These are phyloP conservation scores for Poa annua DNA, from an alignment of 176 grass and related monocot species.

Conservation along the genomic window DNA sequence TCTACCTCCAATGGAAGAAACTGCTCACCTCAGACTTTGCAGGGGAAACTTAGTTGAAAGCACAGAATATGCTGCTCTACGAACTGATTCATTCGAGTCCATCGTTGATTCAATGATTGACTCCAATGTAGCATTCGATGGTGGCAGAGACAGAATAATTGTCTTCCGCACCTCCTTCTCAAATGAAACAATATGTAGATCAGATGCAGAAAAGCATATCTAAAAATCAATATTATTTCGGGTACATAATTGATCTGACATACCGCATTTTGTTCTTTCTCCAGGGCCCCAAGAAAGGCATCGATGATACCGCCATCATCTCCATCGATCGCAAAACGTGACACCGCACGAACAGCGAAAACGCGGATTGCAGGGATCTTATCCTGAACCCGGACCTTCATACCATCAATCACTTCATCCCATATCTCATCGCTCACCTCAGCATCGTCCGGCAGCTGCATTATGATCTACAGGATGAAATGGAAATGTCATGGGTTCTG, in stretches of 20 bases:
- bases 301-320: slow-evolving; percentile 71
- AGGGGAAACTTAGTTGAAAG: slow-evolving; percentile 89
- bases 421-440: slow-evolving; percentile 82
- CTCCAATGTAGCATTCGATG: slow-evolving; percentile 74
- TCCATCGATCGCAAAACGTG: slow-evolving; percentile 68
- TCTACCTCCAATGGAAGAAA: slow-evolving; percentile 20
- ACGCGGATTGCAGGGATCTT: slow-evolving; percentile 75
- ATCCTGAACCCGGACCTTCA: slow-evolving; percentile 71
- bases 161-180: slow-evolving; percentile 77
- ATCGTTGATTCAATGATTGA: slow-evolving; percentile 66
- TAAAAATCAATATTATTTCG: slow-evolving; percentile 20
- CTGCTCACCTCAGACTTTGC: slow-evolving; percentile 77
- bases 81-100: slow-evolving; percentile 73
- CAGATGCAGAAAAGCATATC: slow-evolving; percentile 16
- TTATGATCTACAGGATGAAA: slow-evolving; percentile 64
- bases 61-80: slow-evolving; percentile 73
- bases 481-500: slow-evolving; percentile 20
- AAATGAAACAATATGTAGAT: slow-evolving; percentile 32
- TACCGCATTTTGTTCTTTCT: slow-evolving; percentile 79
- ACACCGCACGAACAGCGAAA: slow-evolving; percentile 69
- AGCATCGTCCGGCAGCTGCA: slow-evolving; percentile 75
- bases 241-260: slow-evolving; percentile 25
- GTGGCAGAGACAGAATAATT: slow-evolving; percentile 76
- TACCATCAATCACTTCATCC: slow-evolving; percentile 87
- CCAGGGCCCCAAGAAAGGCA: slow-evolving; percentile 70